Evolutionary conservation across 352 stramenopile species (phyloP), one percentile per base, ranked within the genome.

Genomic region (Pythium diclinum): DNA sequence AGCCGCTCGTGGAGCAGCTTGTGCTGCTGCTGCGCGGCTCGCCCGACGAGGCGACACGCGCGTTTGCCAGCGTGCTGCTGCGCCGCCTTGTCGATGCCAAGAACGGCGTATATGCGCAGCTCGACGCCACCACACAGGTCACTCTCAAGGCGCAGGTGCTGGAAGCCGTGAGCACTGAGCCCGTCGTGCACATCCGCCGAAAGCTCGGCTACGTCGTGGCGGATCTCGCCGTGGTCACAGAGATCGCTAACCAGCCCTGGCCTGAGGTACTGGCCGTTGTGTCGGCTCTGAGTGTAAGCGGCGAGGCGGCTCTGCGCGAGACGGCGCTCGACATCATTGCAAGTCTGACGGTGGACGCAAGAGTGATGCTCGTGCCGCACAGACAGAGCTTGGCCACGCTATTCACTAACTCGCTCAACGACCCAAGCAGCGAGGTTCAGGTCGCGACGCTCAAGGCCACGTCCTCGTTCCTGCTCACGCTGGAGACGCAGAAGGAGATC

Each of bases 181-280:
- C 87, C 0, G 68, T 92, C 8, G 75, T 85, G 13, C 79, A 88
- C 64, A 81, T 95, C 62, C 87, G 87, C 34, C 87, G 85, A 67
- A 95, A 95, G 72, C 74, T 95, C 11, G 81, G 76, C 49, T 81
- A 95, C 68, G 67, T 86, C 2, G 75, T 95, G 59, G 87, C 87
- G 21, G 85, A 94, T 59, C 61, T 95, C 25, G 87, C 87, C 13
- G 69, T 74, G 42, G 70, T 88, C 23, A 78, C 71, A 38, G 69
- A 81, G 30, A 78, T 79, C 54, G 74, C 77, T 48, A 65, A 76
- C 8, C 80, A 92, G 64, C 33, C 61, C 6, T 95, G 87, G 87
- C 81, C 84, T 6, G 85, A 95, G 63, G 72, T 95, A 28, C 71
- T 95, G 3, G 74, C 67, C 17, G 72, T 74, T 28, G 77, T 94